These are phyloP conservation scores for Plantago elongata DNA, from an alignment of 257 asterid genomes.

Conservation along the genomic window DNA sequence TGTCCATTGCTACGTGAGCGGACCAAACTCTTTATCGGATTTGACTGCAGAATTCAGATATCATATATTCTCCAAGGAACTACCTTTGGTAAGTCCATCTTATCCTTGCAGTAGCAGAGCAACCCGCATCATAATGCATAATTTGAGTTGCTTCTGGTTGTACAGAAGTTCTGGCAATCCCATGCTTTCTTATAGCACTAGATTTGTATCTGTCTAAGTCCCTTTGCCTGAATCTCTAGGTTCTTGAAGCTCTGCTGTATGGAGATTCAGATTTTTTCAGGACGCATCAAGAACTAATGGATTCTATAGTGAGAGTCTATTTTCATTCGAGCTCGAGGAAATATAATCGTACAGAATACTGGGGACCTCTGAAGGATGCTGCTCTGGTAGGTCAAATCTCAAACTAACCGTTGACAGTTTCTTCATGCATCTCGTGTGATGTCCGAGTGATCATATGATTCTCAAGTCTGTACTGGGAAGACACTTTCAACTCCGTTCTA, in stretches of 20 bases:
- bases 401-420: neutral
- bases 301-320: conserved; percentile 68
- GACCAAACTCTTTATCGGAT: conserved; percentile 60
- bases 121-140: neutral
- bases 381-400: conserved; percentile 39
- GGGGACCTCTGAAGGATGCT: conserved; percentile 91
- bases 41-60: conserved; percentile 88
- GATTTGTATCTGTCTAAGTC: neutral
- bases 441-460: too few relatives aligned
- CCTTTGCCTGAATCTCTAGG: conserved; percentile 31
- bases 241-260: conserved; percentile 75
- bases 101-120: neutral
- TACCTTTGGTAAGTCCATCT: conserved; percentile 65
- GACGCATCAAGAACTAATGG: conserved; percentile 61
- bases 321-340: conserved; percentile 81
- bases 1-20: conserved; percentile 85
- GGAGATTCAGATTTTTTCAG: conserved; percentile 73
- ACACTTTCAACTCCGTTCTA: neutral
- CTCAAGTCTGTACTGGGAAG: too few relatives aligned
- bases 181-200: neutral
- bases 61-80: conserved; percentile 87
- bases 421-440: neutral
- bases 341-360: conserved; percentile 73
- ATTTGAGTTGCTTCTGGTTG: too few relatives aligned
- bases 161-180: neutral